Evolutionary conservation across 805 yeast genomes (phyloP), one percentile per base, ranked within the genome.

Genomic region (Hanseniaspora taiwanica): DNA sequence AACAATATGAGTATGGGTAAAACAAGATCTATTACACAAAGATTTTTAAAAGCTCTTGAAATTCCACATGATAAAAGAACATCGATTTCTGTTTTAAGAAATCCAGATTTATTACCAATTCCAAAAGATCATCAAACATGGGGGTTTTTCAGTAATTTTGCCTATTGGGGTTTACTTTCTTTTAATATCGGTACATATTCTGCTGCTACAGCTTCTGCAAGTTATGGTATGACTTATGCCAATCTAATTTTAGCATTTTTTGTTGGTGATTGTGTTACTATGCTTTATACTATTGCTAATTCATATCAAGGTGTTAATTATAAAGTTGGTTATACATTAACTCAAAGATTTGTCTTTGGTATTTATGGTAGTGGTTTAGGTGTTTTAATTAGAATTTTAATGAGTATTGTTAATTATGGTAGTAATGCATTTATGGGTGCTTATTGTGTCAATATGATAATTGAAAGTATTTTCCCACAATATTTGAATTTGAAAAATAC

Each of bases 361-460:
- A 62, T 68, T 21, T 57, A 53, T 40, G 74, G 74, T 9, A 61
- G 68, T 1, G 52, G 54, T 4, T 42, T 67, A 21, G 72, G 71
- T 12, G 59, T 68, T 24, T 34, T 59, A 23, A 59, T 66, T 10
- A 55, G 71, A 52, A 60, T 68, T 8, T 48, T 69, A 31, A 53
- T 72, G 48, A 59, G 69, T 32, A 59, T 71, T 35, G 71, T 72
- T 18, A 67, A 66, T 58, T 71, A 63, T 44, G 76, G 68, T 1
- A 62, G 69, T 1, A 59, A 65, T 42, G 62, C 68, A 6, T 69
- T 67, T 63, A 39, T 68, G 38, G 73, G 74, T 37, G 70, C 69
- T 1, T 48, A 62, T 17, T 58, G 66, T 48, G 42, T 67, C 2
- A 60, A 58, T 39, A 50, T 61, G 45, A 53, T 68, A 33, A 43